These are phyloP conservation scores for Leccinum barrowsii DNA, from an alignment of 768 basidiomycete genomes.

Conservation along the genomic window DNA sequence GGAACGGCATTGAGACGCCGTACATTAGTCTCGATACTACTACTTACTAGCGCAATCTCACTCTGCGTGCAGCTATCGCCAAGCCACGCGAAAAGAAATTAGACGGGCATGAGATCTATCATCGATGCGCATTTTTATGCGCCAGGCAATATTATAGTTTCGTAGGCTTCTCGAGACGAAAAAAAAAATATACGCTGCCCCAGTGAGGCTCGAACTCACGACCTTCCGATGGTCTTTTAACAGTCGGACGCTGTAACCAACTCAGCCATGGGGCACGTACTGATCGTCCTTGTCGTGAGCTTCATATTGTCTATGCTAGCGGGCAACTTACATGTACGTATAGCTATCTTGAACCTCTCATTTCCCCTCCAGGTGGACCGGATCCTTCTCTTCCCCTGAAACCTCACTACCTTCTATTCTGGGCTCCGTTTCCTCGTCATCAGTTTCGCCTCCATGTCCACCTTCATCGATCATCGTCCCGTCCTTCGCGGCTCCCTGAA, in stretches of 20 bases:
- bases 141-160: not conserved
- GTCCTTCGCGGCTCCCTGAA: slow-evolving; percentile 37
- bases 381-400: not conserved
- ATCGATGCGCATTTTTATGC: not conserved
- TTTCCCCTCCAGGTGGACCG: not conserved
- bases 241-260: slow-evolving; percentile 51
- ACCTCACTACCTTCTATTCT: not conserved
- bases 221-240: slow-evolving; percentile 44
- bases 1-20: not conserved
- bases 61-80: not conserved
- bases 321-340: no score
- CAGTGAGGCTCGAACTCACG: slow-evolving; percentile 53
- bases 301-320: not conserved
- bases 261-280: slow-evolving; percentile 47
- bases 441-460: not conserved
- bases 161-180: not conserved
- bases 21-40: slow-evolving; percentile 7
- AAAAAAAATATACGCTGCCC: slow-evolving; percentile 34
- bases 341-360: not conserved
- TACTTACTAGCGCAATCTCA: slow-evolving; percentile 1
- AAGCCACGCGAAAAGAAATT: not conserved
- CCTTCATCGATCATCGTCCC: not conserved
- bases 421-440: not conserved
- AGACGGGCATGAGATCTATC: no score
- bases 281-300: not conserved